A percentile compares a stretch with the other conserved stretches of the same genome.
Evolutionary conservation across 2,329 filamentous ascomycete genomes (phyloP).

Genomic region (Penicillium sp.): DNA sequence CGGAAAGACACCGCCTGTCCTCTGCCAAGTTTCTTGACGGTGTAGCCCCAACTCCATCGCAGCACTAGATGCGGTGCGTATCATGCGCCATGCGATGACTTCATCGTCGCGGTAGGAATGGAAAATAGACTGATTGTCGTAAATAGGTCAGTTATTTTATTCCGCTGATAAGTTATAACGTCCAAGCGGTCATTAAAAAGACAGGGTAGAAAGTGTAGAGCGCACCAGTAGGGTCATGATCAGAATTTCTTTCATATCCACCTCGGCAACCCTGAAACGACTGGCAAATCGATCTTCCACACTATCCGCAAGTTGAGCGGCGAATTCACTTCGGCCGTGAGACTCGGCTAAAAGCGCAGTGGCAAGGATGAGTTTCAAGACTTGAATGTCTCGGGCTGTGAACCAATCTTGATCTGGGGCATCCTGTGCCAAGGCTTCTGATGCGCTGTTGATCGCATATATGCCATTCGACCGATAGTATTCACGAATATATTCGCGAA

Average conservation of each 20-base stretch:
- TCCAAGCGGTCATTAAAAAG: no score
- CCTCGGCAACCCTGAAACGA: constrained; percentile 39
- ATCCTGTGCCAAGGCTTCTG: background rate
- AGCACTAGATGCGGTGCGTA: constrained; percentile 52
- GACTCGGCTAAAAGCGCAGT: constrained; percentile 75
- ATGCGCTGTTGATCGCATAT: background rate
- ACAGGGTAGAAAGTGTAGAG: background rate
- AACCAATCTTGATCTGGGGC: constrained; percentile 40
- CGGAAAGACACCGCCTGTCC: constrained; percentile 39
- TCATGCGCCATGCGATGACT: constrained; percentile 54
- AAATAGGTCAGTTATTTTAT: background rate
- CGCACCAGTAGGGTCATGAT: constrained; percentile 36
- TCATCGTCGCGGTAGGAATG: constrained; percentile 55
- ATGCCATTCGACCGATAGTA: constrained; percentile 24
- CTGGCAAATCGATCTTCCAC: constrained; percentile 41
- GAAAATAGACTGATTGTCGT: constrained; percentile 36
- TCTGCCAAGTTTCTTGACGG: constrained; percentile 48
- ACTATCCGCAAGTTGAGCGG: constrained; percentile 38
- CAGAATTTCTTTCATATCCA: constrained; percentile 44
- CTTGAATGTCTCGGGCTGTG: constrained; percentile 58
- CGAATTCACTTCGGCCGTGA: constrained; percentile 70
- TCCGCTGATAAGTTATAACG: no score
- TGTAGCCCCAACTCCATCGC: constrained; percentile 56
- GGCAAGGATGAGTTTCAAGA: constrained; percentile 81
- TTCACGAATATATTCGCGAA: constrained; percentile 56